A percentile compares a stretch with the other conserved stretches of the same genome.
Evolutionary conservation across 202 grass and related monocot genomes (phyloP).

Genomic region (Schoenoplectus tabernaemontani): DNA sequence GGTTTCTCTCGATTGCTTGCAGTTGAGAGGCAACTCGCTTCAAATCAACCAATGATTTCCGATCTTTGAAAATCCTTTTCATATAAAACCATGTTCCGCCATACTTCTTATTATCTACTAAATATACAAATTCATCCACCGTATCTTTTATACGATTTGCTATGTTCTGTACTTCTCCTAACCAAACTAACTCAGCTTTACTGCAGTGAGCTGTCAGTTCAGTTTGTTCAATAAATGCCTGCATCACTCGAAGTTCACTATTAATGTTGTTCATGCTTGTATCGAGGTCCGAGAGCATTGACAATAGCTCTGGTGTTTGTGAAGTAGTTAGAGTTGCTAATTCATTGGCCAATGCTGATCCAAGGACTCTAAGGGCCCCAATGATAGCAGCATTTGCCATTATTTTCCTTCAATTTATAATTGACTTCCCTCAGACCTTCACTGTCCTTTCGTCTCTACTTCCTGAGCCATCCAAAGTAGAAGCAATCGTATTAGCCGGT

Average conservation of each 20-base stretch:
- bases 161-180: constrained; percentile 9
- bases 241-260: constrained; percentile 9
- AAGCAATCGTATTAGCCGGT: neutral
- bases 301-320: neutral
- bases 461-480: neutral
- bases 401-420: neutral
- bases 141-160: constrained; percentile 39
- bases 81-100: constrained; percentile 1
- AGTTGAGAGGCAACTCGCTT: constrained; percentile 25
- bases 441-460: neutral
- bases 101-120: constrained; percentile 5
- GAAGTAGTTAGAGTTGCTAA: neutral
- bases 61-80: constrained; percentile 22
- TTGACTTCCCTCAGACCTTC: neutral
- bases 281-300: neutral
- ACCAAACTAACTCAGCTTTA: constrained; percentile 16
- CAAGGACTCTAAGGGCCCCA: neutral
- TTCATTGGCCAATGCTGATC: neutral
- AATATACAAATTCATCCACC: constrained; percentile 26
- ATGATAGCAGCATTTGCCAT: neutral
- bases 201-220: neutral
- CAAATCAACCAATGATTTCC: constrained; percentile 18
- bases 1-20: constrained; percentile 18
- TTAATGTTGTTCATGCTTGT: constrained; percentile 4
- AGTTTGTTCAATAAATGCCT: neutral